phyloP scores from a whole-genome alignment of 352 stramenopile species.

The Phytopythium kandeliae region DNA sequence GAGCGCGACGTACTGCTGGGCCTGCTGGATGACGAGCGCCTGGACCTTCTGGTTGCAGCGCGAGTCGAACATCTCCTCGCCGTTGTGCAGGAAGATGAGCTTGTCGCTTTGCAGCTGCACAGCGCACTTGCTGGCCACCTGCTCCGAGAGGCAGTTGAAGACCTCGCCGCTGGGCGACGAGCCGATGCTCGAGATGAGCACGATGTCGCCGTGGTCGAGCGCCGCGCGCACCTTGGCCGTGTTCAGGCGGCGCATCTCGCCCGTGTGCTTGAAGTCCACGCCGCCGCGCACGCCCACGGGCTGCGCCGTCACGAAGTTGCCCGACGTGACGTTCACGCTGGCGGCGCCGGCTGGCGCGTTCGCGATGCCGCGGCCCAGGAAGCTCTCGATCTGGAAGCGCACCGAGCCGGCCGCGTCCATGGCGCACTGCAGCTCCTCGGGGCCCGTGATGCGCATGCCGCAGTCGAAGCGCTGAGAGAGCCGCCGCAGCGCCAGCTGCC shows the following conservation, averaged over 20 bases:
- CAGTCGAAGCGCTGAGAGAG: conserved; percentile 73
- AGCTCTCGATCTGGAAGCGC: conserved; percentile 87
- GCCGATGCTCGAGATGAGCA: conserved; percentile 94
- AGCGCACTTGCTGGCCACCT: conserved; percentile 84
- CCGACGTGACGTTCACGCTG: conserved; percentile 91
- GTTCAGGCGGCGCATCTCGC: conserved; percentile 94
- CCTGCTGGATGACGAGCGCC: conserved; percentile 73
- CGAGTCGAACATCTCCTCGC: conserved; percentile 82
- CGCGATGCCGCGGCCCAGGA: conserved; percentile 75
- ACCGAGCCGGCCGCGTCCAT: conserved; percentile 93
- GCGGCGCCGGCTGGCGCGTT: conserved; percentile 70
- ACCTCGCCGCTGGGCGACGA: conserved; percentile 95
- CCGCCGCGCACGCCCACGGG: conserved; percentile 82
- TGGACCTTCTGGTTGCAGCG: conserved; percentile 76
- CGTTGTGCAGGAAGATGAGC: conserved; percentile 88
- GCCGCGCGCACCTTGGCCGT: conserved; percentile 87
- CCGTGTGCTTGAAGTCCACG: conserved; percentile 89
- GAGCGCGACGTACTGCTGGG: conserved; percentile 77
- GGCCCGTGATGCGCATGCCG: conserved; percentile 89
- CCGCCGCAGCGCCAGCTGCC: conserved; percentile 73
- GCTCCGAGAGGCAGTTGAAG: conserved; percentile 88
- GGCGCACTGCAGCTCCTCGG: conserved; percentile 88
- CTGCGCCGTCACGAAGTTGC: conserved; percentile 96
- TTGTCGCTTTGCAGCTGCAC: conserved; percentile 82
- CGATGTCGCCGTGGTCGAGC: conserved; percentile 93